Conservation (phyloP, 768 basidiomycete genomes). For the Bullera alba region DNA sequence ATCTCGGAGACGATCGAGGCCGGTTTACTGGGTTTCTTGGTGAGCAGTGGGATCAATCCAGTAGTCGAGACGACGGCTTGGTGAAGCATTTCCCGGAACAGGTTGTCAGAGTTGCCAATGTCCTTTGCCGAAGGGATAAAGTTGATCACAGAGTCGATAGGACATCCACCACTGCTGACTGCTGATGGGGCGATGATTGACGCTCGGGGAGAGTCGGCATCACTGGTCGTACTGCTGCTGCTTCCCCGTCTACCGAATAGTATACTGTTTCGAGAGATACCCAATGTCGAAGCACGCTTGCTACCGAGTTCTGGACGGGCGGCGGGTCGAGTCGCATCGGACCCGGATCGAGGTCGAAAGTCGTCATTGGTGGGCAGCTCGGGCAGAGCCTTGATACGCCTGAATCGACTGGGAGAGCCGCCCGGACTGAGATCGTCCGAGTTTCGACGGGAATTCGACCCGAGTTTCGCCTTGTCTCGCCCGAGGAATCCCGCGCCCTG, state of each 20-base stretch:
- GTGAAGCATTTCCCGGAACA: conserved; percentile 34
- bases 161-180: not conserved
- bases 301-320: not conserved
- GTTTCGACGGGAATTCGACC: not conserved
- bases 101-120: conserved; percentile 4
- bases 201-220: too few species aligned
- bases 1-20: conserved; percentile 6
- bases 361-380: not conserved
- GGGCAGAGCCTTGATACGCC: too few species aligned
- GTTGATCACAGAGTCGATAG: conserved; percentile 28
- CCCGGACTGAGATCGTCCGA: not conserved
- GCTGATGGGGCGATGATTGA: too few species aligned
- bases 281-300: not conserved
- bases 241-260: too few species aligned
- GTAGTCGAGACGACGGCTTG: conserved; percentile 25
- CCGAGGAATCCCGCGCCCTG: not conserved
- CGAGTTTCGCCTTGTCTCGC: not conserved
- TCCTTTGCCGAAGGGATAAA: conserved; percentile 16
- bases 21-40: conserved; percentile 3
- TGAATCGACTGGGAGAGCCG: conserved; percentile 1
- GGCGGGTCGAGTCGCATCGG: not conserved
- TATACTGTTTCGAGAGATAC: not conserved
- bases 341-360: not conserved
- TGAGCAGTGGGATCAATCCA: conserved; percentile 17
- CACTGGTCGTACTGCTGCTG: conserved; percentile 1